These are phyloP conservation scores for Dactylonectria estremocensis DNA, from an alignment of 2,329 filamentous ascomycete species.

Conservation along the genomic window DNA sequence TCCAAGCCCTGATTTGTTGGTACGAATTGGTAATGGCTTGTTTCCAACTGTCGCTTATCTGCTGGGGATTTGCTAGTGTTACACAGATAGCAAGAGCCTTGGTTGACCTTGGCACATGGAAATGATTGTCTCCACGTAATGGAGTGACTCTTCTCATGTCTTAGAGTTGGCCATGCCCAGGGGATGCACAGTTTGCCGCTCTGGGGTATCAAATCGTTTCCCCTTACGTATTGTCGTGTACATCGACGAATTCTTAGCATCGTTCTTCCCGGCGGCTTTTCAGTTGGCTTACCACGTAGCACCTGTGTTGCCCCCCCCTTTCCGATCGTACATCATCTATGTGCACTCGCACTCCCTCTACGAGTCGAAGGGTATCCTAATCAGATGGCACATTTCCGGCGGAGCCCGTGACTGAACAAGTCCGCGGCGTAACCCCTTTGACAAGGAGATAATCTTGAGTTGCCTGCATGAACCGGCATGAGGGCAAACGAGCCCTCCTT, in stretches of 20 bases:
- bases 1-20: slow-evolving; percentile 35
- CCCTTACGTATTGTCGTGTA: slow-evolving; percentile 4
- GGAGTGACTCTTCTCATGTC: slow-evolving; percentile 20
- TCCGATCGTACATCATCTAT: slow-evolving; percentile 5
- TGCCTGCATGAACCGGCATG: slow-evolving; percentile 37
- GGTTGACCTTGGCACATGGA: slow-evolving; percentile 12
- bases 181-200: not conserved
- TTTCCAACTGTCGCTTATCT: slow-evolving; percentile 40
- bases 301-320: slow-evolving; percentile 11
- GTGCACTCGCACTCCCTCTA: not conserved
- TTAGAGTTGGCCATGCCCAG: not conserved
- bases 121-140: slow-evolving; percentile 24
- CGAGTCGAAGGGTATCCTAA: slow-evolving; percentile 15
- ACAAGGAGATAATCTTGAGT: slow-evolving; percentile 14
- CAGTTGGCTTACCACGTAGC: not conserved
- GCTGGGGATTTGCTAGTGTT: slow-evolving; percentile 23
- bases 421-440: slow-evolving; percentile 27
- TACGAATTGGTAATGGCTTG: slow-evolving; percentile 23
- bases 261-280: not conserved
- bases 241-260: slow-evolving; percentile 1
- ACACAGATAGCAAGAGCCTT: slow-evolving; percentile 21
- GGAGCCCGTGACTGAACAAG: slow-evolving; percentile 26
- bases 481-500: slow-evolving; percentile 19
- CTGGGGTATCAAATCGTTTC: slow-evolving; percentile 6
- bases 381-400: slow-evolving; percentile 10